Evolutionary conservation across 495 filamentous ascomycete species (phyloP), one percentile per base, ranked within the genome.

Genomic region (Cladorrhinum samala): DNA sequence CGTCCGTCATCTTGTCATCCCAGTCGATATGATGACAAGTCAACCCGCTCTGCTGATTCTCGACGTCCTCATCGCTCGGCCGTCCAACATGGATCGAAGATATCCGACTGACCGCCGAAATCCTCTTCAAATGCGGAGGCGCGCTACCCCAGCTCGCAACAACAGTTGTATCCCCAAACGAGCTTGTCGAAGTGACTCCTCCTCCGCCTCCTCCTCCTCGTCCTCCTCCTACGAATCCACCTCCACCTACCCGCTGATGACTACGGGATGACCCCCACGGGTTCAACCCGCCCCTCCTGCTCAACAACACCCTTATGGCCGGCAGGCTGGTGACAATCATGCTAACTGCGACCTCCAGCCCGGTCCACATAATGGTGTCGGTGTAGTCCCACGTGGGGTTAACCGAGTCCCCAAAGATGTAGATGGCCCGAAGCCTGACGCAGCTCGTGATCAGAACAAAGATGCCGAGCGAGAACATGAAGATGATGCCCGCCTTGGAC

Each of bases 381-480:
- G 69, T 63, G 48, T 70, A 71, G 52, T 73, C 71, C 68, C 69
- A 68, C 41, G 68, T 70, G 17, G 70, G 60, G 43, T 73, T 73
- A 1, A 56, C 53, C 9, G 68, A 65, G 14, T 55, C 61, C 18
- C 63, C 69, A 43, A 72, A 71, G 38, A 37, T 42, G 36, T 66
- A 57, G 3, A 73, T 57, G 9, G 68, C 58, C 57, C 63, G 49
- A 17, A 72, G 61, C 33, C 71, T 63, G 36, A 68, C 51, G 19
- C 69, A 65, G 51, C 69, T 70, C 25, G 70, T 68, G 39, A 67
- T 57, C 3, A 72, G 61, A 53, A 71, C 67, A 50, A 75, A 72
- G 36, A 71, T 62, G 36, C 73, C 73, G 11, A 77, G 52, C 27
- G 62, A 65, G 56, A 77, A 77, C 71, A 77, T 77, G 53, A 71